phyloP scores from a whole-genome alignment of 192 early-diverging fungal genomes.

The Entomortierella chlamydospora region DNA sequence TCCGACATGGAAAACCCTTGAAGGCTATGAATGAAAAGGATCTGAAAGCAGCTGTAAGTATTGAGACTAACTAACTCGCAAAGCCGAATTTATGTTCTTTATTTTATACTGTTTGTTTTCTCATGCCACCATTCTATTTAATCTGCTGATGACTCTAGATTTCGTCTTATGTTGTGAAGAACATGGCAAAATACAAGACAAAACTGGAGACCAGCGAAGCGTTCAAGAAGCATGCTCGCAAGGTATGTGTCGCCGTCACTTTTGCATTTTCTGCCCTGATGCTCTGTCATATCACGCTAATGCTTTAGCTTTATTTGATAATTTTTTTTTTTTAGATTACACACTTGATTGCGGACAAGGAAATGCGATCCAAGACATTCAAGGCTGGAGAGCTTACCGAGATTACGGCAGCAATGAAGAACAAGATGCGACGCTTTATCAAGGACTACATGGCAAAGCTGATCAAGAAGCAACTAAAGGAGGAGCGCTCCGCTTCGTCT shows the following conservation, averaged over 20 bases:
- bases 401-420: slow-evolving; percentile 52
- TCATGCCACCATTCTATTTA: neutral
- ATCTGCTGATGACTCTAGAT: slow-evolving; percentile 11
- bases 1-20: slow-evolving; percentile 31
- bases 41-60: slow-evolving; percentile 44
- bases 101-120: neutral
- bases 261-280: neutral
- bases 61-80: neutral
- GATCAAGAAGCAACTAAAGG: slow-evolving; percentile 52
- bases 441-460: slow-evolving; percentile 57
- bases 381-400: slow-evolving; percentile 53
- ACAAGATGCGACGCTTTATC: slow-evolving; percentile 63
- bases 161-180: slow-evolving; percentile 41
- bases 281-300: neutral
- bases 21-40: slow-evolving; percentile 51
- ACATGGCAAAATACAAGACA: slow-evolving; percentile 58
- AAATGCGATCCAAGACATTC: slow-evolving; percentile 56
- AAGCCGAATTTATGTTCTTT: too few relatives aligned
- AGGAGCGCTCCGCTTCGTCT: slow-evolving; percentile 15
- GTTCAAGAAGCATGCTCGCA: slow-evolving; percentile 67
- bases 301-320: neutral
- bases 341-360: slow-evolving; percentile 65
- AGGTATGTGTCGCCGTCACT: slow-evolving; percentile 49
- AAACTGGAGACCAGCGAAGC: slow-evolving; percentile 61
- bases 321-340: slow-evolving; percentile 57